Percentiles rank a stretch among this genome's conserved stretches.
Conservation (phyloP, 331 rosid species). For the Telfairia occidentalis region DNA sequence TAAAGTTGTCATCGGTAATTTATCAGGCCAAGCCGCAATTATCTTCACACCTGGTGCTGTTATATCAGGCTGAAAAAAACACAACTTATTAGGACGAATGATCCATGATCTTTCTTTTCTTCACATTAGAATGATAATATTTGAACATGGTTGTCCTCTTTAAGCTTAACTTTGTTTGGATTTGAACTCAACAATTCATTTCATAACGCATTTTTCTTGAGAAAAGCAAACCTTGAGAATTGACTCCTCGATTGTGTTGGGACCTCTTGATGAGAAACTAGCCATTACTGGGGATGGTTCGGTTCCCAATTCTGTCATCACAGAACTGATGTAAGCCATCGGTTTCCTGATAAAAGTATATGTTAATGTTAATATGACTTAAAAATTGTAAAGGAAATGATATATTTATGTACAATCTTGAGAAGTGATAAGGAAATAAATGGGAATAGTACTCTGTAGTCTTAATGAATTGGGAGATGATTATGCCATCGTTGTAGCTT, state of each 20-base stretch:
- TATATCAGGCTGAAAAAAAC: constrained; percentile 47
- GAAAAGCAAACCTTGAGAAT: neutral
- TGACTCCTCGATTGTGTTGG: neutral
- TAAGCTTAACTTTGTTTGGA: neutral
- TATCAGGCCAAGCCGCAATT: constrained; percentile 44
- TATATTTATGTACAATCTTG: neutral
- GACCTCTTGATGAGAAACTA: neutral
- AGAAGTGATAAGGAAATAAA: neutral
- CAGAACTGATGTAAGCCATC: constrained; percentile 25
- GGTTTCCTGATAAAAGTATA: constrained; percentile 28
- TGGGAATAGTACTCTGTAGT: constrained; percentile 22
- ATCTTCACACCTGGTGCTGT: constrained; percentile 70
- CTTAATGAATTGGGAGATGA: constrained; percentile 15
- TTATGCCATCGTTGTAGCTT: constrained; percentile 5
- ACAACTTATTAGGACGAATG: neutral
- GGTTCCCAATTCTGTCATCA: constrained; percentile 20
- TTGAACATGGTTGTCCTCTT: neutral
- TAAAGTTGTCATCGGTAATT: constrained; percentile 15
- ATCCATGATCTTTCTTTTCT: too few species aligned
- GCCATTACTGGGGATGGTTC: neutral
- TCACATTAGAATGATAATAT: neutral
- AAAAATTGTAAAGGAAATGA: constrained; percentile 22
- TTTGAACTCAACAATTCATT: neutral
- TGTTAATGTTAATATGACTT: neutral
- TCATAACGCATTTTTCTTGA: neutral